Percentiles rank a stretch among this genome's conserved stretches.
phyloP scores from a whole-genome alignment of 1,284 basidiomycete species.

The Porodaedalea pini region DNA sequence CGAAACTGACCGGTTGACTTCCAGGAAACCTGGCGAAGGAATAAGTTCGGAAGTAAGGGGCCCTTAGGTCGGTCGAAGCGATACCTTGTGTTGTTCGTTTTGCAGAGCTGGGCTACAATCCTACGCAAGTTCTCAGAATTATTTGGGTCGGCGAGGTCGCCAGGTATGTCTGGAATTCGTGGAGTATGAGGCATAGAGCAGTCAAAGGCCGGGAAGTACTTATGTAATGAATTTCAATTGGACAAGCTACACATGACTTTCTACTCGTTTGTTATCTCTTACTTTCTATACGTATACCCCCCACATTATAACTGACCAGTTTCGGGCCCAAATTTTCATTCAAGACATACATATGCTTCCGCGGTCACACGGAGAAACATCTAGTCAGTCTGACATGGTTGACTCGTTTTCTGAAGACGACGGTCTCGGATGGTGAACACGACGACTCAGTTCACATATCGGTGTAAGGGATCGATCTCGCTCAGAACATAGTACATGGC shows the following conservation, averaged over 20 bases:
- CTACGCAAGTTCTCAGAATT: constrained; percentile 59
- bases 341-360: no score
- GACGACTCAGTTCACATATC: no score
- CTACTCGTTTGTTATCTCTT: not conserved
- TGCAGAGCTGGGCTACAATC: constrained; percentile 64
- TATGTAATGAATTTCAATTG: not conserved
- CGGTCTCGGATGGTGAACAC: no score
- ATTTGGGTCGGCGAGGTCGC: constrained; percentile 47
- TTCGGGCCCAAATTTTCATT: no score
- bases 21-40: constrained; percentile 73
- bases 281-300: no score
- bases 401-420: no score
- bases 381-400: no score
- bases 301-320: no score
- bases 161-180: constrained; percentile 63
- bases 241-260: not conserved
- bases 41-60: not conserved
- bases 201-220: constrained; percentile 1
- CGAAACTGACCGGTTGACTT: constrained; percentile 90
- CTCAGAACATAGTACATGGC: no score
- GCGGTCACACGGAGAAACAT: no score
- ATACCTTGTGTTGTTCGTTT: constrained; percentile 37
- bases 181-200: constrained; percentile 33
- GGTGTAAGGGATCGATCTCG: no score
- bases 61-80: constrained; percentile 38